Evolutionary conservation across 2,329 filamentous ascomycete species (phyloP).

Genomic region (Sporothrix dimorphospora): DNA sequence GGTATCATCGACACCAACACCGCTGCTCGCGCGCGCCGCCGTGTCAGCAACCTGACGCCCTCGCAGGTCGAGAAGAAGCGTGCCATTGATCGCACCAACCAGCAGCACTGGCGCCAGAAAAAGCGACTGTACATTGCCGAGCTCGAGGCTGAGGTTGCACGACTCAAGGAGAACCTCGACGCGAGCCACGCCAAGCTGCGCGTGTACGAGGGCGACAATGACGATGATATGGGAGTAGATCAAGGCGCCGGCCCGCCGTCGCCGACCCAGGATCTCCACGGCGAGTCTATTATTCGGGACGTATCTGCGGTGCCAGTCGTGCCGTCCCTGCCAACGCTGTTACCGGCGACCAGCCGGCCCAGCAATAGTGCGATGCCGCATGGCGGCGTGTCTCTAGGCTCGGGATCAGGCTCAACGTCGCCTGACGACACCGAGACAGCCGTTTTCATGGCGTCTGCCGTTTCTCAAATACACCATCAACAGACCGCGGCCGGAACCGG

Average conservation of each 20-base stretch:
- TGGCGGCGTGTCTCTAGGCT: not conserved
- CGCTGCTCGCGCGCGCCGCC: slow-evolving; percentile 15
- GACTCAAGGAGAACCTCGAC: slow-evolving; percentile 19
- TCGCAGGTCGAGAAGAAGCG: slow-evolving; percentile 73
- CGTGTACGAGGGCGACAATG: slow-evolving; percentile 8
- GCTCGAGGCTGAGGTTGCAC: slow-evolving; percentile 25
- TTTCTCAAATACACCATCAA: not conserved
- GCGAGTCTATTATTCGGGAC: not conserved
- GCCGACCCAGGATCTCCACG: not conserved
- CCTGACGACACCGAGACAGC: not conserved
- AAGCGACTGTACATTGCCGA: slow-evolving; percentile 22
- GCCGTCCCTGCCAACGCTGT: not conserved
- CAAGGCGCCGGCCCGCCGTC: not conserved
- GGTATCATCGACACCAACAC: not conserved
- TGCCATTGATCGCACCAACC: slow-evolving; percentile 43
- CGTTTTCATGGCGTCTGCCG: not conserved
- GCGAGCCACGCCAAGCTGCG: slow-evolving; percentile 15
- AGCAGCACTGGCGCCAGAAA: slow-evolving; percentile 27
- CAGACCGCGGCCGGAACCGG: not conserved
- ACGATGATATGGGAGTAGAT: not conserved
- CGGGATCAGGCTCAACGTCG: not conserved
- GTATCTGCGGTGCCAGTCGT: not conserved
- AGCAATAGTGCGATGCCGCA: not conserved
- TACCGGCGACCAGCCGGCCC: not conserved
- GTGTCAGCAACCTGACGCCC: slow-evolving; percentile 61